These are phyloP conservation scores for Symbiodinium pilosum DNA, from an alignment of 73 alveolate genomes.

Conservation along the genomic window DNA sequence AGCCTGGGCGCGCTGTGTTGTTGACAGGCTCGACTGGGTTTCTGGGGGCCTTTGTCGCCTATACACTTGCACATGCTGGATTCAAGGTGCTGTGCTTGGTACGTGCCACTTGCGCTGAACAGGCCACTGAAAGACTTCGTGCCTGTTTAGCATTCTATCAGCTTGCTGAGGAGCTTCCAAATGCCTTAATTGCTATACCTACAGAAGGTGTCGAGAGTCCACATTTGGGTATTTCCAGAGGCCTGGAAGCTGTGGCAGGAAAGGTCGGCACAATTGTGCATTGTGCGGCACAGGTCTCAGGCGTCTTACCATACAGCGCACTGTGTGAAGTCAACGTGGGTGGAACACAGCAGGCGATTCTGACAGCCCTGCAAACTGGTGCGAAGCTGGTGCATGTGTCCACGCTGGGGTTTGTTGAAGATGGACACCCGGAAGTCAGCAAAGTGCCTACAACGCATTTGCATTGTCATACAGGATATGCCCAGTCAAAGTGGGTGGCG, in stretches of 20 bases:
- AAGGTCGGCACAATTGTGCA: background rate
- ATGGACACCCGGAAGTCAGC: slow-evolving; percentile 21
- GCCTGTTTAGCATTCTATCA: background rate
- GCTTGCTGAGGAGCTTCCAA: background rate
- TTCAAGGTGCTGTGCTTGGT: slow-evolving; percentile 25
- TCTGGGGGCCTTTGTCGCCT: slow-evolving; percentile 79
- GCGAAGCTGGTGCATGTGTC: slow-evolving; percentile 47
- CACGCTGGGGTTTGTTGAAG: slow-evolving; percentile 63
- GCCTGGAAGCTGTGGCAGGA: background rate
- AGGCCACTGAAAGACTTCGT: background rate
- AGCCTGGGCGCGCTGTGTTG: background rate
- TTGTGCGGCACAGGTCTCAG: slow-evolving; percentile 70
- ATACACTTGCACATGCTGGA: background rate
- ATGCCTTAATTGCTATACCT: background rate
- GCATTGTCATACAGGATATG: slow-evolving; percentile 36
- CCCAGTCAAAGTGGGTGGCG: slow-evolving; percentile 85
- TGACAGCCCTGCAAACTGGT: background rate
- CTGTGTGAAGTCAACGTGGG: background rate
- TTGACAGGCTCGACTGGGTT: slow-evolving; percentile 74
- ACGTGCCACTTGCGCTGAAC: background rate
- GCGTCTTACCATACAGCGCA: slow-evolving; percentile 28
- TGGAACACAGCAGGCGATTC: slow-evolving; percentile 25
- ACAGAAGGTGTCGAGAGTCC: background rate
- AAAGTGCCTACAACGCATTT: background rate
- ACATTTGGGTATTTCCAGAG: slow-evolving; percentile 26